Base-by-base conservation (phyloP, 805 yeast species). In the Candida ortonii region DNA sequence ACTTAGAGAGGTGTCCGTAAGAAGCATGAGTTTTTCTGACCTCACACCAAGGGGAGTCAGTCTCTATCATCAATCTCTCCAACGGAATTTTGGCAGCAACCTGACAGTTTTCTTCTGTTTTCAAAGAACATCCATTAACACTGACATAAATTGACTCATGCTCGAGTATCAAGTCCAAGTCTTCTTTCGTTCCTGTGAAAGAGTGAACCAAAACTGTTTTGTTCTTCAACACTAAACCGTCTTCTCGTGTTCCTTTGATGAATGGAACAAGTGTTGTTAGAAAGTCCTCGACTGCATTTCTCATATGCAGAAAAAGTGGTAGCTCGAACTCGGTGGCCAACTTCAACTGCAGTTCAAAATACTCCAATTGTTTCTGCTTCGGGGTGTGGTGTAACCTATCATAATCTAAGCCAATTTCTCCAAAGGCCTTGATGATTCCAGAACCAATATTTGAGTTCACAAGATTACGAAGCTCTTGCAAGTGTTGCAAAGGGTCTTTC, bases 11-110 rank as follows among this genome's bases (percentile, higher is more conserved):
- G 42, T 65, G 70, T 43, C 74, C 63, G 59, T 74, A 77, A 11
- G 93, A 73, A 2, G 87, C 86, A 55, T 87, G 96, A 7, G 93
- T 71, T 46, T 76, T 84, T 39, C 94, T 70, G 28, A 93, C 76
- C 53, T 89, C 97, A 64, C 99, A 93, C 98, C 98, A 93, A 1
- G 99, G 98, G 3, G 97, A 88, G 61, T 93, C 98, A 0, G 97
- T 90, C 55, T 93, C 99, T 7, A 93, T 72, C 70, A 90, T 61
- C 26, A 93, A 57, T 49, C 69, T 72, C 4, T 78, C 76, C 7
- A 78, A 50, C 0, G 97, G 97, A n/a, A 93, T 73, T 16, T 56
- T 50, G 25, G 64, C 61, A 0, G 80, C 86, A 16, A 80, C 87
- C 17, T 70, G 68, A 10, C 88, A 61, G 52, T 84, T 87, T 43